Evolutionary conservation across 2,329 filamentous ascomycete species (phyloP).

Genomic region (Fusarium sp.): DNA sequence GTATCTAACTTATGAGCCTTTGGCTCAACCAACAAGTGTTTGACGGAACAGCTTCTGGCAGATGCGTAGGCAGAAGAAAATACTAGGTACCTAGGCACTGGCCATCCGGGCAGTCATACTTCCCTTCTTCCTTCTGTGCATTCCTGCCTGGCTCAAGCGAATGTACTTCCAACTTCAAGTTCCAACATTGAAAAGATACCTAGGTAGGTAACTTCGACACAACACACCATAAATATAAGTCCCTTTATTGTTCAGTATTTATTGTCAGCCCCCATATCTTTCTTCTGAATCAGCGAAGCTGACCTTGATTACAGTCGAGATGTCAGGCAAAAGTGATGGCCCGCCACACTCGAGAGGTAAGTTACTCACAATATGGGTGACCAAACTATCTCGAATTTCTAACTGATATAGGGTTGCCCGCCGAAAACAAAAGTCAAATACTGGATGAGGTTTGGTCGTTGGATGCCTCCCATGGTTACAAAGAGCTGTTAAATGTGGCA

Average conservation of each 20-base stretch:
- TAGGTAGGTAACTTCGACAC: neutral
- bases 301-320: too few relatives aligned
- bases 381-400: neutral
- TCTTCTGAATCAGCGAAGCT: too few relatives aligned
- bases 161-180: neutral
- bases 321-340: too few relatives aligned
- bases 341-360: neutral
- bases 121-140: neutral
- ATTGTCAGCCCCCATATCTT: too few relatives aligned
- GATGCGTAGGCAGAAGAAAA: neutral
- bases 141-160: too few relatives aligned
- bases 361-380: neutral
- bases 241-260: neutral
- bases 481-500: constrained; percentile 11
- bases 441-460: constrained; percentile 20
- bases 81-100: neutral
- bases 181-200: neutral
- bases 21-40: neutral
- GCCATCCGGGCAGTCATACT: neutral
- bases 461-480: constrained; percentile 19
- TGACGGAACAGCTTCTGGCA: neutral
- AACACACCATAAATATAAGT: neutral
- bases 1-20: too few relatives aligned
- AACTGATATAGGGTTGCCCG: constrained; percentile 23
- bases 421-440: constrained; percentile 28